Conservation (phyloP, 2,329 filamentous ascomycete genomes). For the Colletotrichum eleusines region DNA sequence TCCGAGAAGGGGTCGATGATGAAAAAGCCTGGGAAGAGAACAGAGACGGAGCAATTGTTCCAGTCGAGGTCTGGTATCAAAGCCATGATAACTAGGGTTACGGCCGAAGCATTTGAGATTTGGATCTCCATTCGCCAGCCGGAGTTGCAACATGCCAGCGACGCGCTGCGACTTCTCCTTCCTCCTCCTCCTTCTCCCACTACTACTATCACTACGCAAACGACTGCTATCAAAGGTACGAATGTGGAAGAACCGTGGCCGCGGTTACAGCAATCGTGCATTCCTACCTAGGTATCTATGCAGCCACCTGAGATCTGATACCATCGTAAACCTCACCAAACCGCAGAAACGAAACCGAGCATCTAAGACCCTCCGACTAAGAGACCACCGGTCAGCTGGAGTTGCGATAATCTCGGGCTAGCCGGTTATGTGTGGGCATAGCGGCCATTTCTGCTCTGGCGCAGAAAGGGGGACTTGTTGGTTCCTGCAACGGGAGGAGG, state of each 20-base stretch:
- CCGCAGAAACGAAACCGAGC: neutral
- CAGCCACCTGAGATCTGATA: neutral
- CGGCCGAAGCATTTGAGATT: constrained; percentile 20
- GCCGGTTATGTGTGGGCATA: neutral
- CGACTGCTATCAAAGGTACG: neutral
- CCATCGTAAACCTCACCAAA: neutral
- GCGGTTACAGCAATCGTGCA: no score
- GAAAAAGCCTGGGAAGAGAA: neutral
- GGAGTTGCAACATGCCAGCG: constrained; percentile 4
- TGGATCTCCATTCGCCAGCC: constrained; percentile 16
- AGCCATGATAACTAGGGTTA: neutral
- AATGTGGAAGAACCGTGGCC: neutral
- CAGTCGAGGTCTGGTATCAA: constrained; percentile 12
- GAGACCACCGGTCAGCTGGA: neutral
- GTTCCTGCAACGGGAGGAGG: neutral
- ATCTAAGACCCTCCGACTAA: neutral
- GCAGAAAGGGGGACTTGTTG: neutral
- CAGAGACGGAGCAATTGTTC: constrained; percentile 5
- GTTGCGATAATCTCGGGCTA: no score
- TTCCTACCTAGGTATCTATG: neutral
- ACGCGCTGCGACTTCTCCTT: constrained; percentile 4
- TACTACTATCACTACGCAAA: no score
- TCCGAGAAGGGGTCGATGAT: neutral
- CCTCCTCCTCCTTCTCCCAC: no score
- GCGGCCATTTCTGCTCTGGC: neutral